Base-by-base conservation (phyloP, 768 basidiomycete species). In the Sistotremastrum niveocremeum region DNA sequence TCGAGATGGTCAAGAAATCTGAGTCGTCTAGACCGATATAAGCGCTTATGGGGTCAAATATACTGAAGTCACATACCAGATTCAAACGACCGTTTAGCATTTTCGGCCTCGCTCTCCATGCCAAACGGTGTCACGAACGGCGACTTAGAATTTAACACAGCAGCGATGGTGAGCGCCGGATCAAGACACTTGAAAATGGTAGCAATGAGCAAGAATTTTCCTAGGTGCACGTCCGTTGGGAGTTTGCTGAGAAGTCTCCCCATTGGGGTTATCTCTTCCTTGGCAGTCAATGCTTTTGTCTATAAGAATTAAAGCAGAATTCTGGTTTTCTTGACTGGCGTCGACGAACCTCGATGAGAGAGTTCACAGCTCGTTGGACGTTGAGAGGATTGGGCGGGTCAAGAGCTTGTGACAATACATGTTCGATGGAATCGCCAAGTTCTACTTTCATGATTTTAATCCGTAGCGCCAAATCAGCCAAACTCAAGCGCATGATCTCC, bases 101-200 rank as follows among this genome's bases (percentile, higher is more conserved):
- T 72, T 57, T 90, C 82, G 0, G 93, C 93, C 55, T 90, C 84
- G 48, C 77, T 69, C 61, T 95, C 91, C 39, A 80, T 68, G 3
- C 94, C 93, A 48, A 94, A 76, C 0, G 94, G 93, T 3, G 83
- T 74, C 20, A 97, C 61, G 59, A 97, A 99, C 0, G 93, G 94
- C 2, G 86, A 88, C 60, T 97, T 98, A 1, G 87, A 82, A 57
- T 86, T 93, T 37, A 98, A 66, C 1, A 86, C 77, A 5, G 94
- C 94, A 10, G 89, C 90, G 49, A 99, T 91, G 4, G 94, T 95
- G 42, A 99, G 69, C n/a, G 90, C 94, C 2, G 93, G 88, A 62
- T 98, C 94, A 50, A 98, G 65, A 59, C 94, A 98, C 39, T 78
- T 76, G 60, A 97, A 86, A 36, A 90, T 60, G 2, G 82, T 79